Percentiles rank a stretch among this genome's conserved stretches.
phyloP scores from a whole-genome alignment of 2,329 filamentous ascomycete species.

The Teratosphaeriaceae sp. region DNA sequence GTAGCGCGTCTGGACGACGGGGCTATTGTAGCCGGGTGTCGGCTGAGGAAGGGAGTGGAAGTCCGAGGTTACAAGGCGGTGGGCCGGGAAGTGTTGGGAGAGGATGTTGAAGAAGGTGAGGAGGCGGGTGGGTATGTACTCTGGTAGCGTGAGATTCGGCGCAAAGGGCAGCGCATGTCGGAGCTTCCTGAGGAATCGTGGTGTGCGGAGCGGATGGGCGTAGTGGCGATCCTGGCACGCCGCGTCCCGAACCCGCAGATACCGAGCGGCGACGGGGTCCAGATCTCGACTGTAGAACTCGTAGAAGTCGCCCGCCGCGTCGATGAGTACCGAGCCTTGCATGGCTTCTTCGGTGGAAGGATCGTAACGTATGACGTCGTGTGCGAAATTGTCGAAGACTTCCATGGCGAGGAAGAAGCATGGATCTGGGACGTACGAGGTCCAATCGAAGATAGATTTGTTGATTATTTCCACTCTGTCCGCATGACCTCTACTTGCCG shows the following conservation, averaged over 20 bases:
- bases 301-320: conserved; percentile 79
- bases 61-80: conserved; percentile 82
- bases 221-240: conserved; percentile 55
- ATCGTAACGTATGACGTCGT: conserved; percentile 91
- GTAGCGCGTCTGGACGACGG: conserved; percentile 93
- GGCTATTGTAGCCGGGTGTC: conserved; percentile 77
- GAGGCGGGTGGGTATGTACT: conserved; percentile 89
- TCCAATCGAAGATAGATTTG: conserved; percentile 91
- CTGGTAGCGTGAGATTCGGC: conserved; percentile 70
- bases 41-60: conserved; percentile 83
- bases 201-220: conserved; percentile 54
- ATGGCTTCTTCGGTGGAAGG: conserved; percentile 70
- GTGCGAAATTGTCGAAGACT: conserved; percentile 97
- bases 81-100: conserved; percentile 79
- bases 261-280: conserved; percentile 76
- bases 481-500: conserved; percentile 66
- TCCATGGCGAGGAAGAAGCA: conserved; percentile 98
- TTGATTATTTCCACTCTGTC: conserved; percentile 93
- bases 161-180: conserved; percentile 61
- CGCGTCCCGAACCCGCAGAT: conserved; percentile 74
- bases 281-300: conserved; percentile 82
- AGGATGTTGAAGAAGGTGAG: conserved; percentile 97
- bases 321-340: conserved; percentile 84
- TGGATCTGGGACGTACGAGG: conserved; percentile 75
- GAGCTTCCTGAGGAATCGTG: conserved; percentile 53